Conservation (phyloP, 441 rosid genomes). For the Brassica hybrid region DNA sequence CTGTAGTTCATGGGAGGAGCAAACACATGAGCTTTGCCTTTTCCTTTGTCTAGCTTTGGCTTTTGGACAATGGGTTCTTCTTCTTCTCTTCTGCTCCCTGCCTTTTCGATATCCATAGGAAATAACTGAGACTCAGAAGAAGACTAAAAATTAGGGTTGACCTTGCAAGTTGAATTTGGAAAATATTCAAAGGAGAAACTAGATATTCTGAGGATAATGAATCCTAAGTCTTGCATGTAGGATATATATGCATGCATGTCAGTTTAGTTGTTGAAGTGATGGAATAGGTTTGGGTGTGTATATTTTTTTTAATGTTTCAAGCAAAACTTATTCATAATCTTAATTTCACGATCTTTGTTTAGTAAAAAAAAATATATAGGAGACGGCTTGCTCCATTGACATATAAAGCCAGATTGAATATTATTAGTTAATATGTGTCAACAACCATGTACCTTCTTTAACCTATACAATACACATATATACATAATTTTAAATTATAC, state of each 20-base stretch:
- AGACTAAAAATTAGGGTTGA: background rate
- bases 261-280: slow-evolving; percentile 37
- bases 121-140: slow-evolving; percentile 17
- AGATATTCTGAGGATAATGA: slow-evolving; percentile 26
- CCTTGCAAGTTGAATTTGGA: background rate
- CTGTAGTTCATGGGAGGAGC: slow-evolving; percentile 46
- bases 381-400: slow-evolving; percentile 43
- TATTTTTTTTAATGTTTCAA: slow-evolving; percentile 15
- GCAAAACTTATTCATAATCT: slow-evolving; percentile 10
- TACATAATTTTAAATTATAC: slow-evolving; percentile 6
- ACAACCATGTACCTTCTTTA: slow-evolving; percentile 27
- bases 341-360: slow-evolving; percentile 8
- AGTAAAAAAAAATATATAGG: slow-evolving; percentile 1
- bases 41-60: slow-evolving; percentile 41
- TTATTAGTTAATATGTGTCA: slow-evolving; percentile 18
- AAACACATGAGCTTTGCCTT: slow-evolving; percentile 55
- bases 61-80: slow-evolving; percentile 46
- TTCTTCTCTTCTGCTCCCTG: slow-evolving; percentile 41
- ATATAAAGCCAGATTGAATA: slow-evolving; percentile 7
- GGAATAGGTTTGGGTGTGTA: slow-evolving; percentile 26
- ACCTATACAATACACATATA: slow-evolving; percentile 6
- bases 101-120: slow-evolving; percentile 44
- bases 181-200: slow-evolving; percentile 5
- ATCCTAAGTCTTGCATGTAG: slow-evolving; percentile 11
- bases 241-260: slow-evolving; percentile 27